These are phyloP conservation scores for Fusarium luffae DNA, from an alignment of 2,329 filamentous ascomycete genomes.

Conservation along the genomic window DNA sequence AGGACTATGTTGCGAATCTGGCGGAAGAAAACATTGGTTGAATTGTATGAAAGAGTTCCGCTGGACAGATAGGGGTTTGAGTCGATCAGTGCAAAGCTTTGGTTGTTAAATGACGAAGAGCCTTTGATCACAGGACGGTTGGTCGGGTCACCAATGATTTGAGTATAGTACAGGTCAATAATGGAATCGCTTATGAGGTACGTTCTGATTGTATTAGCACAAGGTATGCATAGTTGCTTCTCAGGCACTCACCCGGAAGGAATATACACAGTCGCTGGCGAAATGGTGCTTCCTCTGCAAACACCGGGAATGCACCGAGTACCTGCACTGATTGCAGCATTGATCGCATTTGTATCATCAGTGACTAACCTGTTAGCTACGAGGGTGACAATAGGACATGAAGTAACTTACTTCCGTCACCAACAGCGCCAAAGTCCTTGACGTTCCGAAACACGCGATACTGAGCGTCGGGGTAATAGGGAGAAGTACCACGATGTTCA, in stretches of 20 bases:
- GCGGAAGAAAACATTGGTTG: slow-evolving; percentile 70
- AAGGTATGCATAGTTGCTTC: slow-evolving; percentile 22
- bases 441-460: slow-evolving; percentile 49
- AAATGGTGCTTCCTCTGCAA: slow-evolving; percentile 49
- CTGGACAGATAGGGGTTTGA: slow-evolving; percentile 58
- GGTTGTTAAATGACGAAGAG: slow-evolving; percentile 57
- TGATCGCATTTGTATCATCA: slow-evolving; percentile 46
- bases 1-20: slow-evolving; percentile 68
- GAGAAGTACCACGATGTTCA: slow-evolving; percentile 43
- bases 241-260: slow-evolving; percentile 49
- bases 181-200: slow-evolving; percentile 79
- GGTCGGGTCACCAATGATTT: slow-evolving; percentile 77
- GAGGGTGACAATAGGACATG: neutral
- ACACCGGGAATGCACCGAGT: slow-evolving; percentile 41
- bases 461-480: slow-evolving; percentile 45
- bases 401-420: slow-evolving; percentile 44
- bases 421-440: slow-evolving; percentile 47
- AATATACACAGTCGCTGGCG: slow-evolving; percentile 53
- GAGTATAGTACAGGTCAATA: slow-evolving; percentile 81
- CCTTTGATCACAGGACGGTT: slow-evolving; percentile 67
- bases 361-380: slow-evolving; percentile 30
- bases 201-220: slow-evolving; percentile 54
- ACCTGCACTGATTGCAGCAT: slow-evolving; percentile 44
- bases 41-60: slow-evolving; percentile 57
- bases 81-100: slow-evolving; percentile 59